Evolutionary conservation across 768 basidiomycete genomes (phyloP).

Genomic region (Exsudoporus frostii): DNA sequence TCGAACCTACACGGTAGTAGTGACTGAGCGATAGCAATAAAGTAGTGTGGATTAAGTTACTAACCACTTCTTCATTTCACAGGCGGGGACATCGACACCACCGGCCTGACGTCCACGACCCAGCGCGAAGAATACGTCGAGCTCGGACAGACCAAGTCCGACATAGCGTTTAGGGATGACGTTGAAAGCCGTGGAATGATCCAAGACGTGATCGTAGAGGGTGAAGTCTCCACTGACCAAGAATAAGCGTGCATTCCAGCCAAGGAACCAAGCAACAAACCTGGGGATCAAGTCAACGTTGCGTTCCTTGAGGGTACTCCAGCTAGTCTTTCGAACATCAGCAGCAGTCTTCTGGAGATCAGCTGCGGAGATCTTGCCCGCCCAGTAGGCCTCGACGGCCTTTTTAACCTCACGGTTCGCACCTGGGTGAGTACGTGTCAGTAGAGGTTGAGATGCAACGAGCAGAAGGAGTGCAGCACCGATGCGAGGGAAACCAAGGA

Average conservation of each 20-base stretch:
- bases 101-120: slow-evolving; percentile 96
- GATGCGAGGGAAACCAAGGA: slow-evolving; percentile 92
- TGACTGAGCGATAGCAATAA: background rate
- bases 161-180: slow-evolving; percentile 94
- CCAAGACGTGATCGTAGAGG: slow-evolving; percentile 97
- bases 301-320: slow-evolving; percentile 78
- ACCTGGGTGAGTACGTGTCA: slow-evolving; percentile 44
- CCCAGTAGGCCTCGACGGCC: slow-evolving; percentile 99
- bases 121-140: slow-evolving; percentile 99
- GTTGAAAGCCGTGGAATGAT: slow-evolving; percentile 95
- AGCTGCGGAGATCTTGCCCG: slow-evolving; percentile 81
- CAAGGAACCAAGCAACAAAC: slow-evolving; percentile 41
- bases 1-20: slow-evolving; percentile 67
- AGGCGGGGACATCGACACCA: slow-evolving; percentile 93
- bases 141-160: slow-evolving; percentile 77
- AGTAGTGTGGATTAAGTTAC: slow-evolving; percentile 24
- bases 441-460: background rate
- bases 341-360: slow-evolving; percentile 87
- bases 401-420: slow-evolving; percentile 95
- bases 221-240: slow-evolving; percentile 89
- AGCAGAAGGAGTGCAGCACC: slow-evolving; percentile 30
- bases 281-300: slow-evolving; percentile 92
- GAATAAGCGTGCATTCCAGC: slow-evolving; percentile 11
- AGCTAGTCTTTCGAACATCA: slow-evolving; percentile 84
- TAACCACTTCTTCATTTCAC: slow-evolving; percentile 99